These are phyloP conservation scores for Ambrosia hybrid DNA, from an alignment of 140 eudicot species.

Conservation along the genomic window DNA sequence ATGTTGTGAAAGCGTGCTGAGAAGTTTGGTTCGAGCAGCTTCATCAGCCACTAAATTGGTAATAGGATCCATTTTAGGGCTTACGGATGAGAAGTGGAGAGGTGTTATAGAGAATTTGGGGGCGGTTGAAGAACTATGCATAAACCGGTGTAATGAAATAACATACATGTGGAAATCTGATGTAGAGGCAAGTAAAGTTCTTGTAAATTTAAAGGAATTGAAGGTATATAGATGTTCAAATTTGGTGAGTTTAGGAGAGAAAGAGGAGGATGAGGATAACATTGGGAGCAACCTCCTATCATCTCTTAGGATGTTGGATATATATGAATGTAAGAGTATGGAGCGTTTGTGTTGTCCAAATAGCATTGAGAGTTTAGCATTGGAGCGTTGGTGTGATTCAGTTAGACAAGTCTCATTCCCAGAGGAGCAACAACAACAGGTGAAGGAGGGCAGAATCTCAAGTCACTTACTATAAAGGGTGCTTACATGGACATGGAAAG, in stretches of 20 bases:
- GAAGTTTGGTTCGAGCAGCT: no score
- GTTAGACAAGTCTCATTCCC: background rate
- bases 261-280: constrained; percentile 1
- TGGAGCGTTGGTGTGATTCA: background rate
- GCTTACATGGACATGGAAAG: background rate
- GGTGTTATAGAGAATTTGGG: constrained; percentile 1
- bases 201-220: constrained; percentile 3
- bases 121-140: background rate
- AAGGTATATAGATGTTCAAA: background rate
- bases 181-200: background rate
- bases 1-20: no score
- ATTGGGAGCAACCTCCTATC: constrained; percentile 3
- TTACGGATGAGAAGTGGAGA: constrained; percentile 12
- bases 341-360: background rate
- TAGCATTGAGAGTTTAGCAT: background rate
- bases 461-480: background rate
- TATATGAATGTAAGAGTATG: background rate
- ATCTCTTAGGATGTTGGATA: constrained; percentile 13
- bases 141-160: background rate
- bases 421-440: background rate
- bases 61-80: no score
- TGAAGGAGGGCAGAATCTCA: no score
- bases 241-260: constrained; percentile 18
- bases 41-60: no score
- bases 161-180: constrained; percentile 18